Evolutionary conservation across 2,329 filamentous ascomycete genomes (phyloP), one percentile per base, ranked within the genome.

Genomic region (Harringtonia lauricola): DNA sequence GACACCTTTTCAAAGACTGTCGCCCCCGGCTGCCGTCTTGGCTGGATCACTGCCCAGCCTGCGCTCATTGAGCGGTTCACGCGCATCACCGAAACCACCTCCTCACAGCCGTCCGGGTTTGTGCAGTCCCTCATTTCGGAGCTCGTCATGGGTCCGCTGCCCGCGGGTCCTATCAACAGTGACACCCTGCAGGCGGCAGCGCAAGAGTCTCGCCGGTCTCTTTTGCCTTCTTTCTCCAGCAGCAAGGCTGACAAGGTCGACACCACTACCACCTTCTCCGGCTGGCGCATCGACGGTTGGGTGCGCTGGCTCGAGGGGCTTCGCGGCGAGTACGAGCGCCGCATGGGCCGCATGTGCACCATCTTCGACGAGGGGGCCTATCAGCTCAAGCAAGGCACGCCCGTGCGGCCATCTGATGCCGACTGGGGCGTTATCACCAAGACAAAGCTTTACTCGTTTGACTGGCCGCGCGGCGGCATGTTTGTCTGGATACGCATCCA

Each of bases 1-100:
- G 90, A 95, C 60, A 95, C 89, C 1, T 95, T 95, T 61, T 92
- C 85, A 56, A 95, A 96, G 65, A 94, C 86, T 0, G 75, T 95
- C 17, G 88, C 88, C 0, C 90, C 90, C 0, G 90, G 90, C 2
- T 94, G 86, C 57, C 80, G 90, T 26, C 67, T 95, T 2, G 90
- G 90, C 34, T 95, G 88, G 86, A 80, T 95, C 51, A 94, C 89
- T 0, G 81, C 84, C 0, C 84, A 94, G 56, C 87, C 88, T 2
- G 78, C 67, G 1, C 66, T 95, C 39, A 71, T 88, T 38, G 86
- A 94, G 60, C 78, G 84, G 10, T 45, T 26, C 39, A 58, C 71
- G 15, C 81, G 83, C 44, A 83, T 94, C 54, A 81, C 79, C 18
- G 89, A 95, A 61, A 72, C 76, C 1, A 74, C 74, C 17, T 94